These are phyloP conservation scores for Fusarium sp. DNA, from an alignment of 2,329 filamentous ascomycete genomes.

Conservation along the genomic window DNA sequence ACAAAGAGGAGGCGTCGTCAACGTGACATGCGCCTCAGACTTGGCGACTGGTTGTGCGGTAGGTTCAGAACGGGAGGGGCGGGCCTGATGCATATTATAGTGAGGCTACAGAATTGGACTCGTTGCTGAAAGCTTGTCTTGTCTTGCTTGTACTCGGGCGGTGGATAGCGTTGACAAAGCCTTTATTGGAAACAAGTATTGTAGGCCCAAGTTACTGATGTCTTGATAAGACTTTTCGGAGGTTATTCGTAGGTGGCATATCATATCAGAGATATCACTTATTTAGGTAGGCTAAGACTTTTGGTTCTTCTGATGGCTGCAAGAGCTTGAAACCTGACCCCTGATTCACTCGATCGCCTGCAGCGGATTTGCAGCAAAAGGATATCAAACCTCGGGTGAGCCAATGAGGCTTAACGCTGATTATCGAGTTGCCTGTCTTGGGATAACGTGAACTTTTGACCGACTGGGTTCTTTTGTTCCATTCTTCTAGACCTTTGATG, in stretches of 20 bases:
- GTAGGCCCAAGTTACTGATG: not conserved
- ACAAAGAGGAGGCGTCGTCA: slow-evolving; percentile 30
- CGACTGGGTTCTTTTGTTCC: slow-evolving; percentile 27
- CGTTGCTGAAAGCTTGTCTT: not conserved
- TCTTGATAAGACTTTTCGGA: not conserved
- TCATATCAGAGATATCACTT: not conserved
- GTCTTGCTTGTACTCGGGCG: not conserved
- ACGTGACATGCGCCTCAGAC: slow-evolving; percentile 33
- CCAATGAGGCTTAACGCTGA: slow-evolving; percentile 22
- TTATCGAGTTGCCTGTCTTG: slow-evolving; percentile 41
- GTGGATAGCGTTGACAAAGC: not conserved
- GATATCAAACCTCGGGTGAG: slow-evolving; percentile 21
- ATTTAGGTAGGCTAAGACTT: not conserved
- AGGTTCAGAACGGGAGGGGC: slow-evolving; percentile 8
- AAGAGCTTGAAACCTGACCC: slow-evolving; percentile 28
- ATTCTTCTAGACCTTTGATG: slow-evolving; percentile 20
- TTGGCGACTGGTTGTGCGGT: slow-evolving; percentile 27
- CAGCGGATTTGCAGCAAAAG: slow-evolving; percentile 31
- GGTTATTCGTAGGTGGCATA: not conserved
- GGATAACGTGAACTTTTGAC: slow-evolving; percentile 28
- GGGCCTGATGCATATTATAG: slow-evolving; percentile 18
- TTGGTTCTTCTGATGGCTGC: slow-evolving; percentile 10
- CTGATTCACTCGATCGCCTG: slow-evolving; percentile 35
- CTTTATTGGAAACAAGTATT: not conserved
- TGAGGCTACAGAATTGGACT: not conserved